Percentiles rank a stretch among this genome's conserved stretches.
These are phyloP conservation scores for Crucihimalaya himalaica DNA, from an alignment of 345 rosid species.

Conservation along the genomic window DNA sequence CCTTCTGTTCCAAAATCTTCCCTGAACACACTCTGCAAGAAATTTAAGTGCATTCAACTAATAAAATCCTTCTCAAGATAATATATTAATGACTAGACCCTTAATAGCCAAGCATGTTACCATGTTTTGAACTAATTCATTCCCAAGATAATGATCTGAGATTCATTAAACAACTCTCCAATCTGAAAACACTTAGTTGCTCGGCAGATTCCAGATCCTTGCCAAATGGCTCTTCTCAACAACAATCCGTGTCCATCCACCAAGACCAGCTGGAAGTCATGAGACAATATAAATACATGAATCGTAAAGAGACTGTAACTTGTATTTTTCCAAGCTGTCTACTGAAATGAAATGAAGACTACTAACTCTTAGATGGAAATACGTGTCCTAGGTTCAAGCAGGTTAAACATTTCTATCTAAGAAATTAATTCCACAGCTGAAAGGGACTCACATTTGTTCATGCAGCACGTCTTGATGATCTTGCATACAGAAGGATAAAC, in stretches of 20 bases:
- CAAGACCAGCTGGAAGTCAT: constrained; percentile 71
- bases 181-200: constrained; percentile 42
- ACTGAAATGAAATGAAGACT: neutral
- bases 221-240: constrained; percentile 99
- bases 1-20: constrained; percentile 99
- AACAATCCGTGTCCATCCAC: constrained; percentile 99
- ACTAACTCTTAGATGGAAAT: neutral
- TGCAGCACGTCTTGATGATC: constrained; percentile 89
- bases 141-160: constrained; percentile 85
- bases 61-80: too few relatives aligned
- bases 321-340: neutral
- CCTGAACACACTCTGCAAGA: constrained; percentile 84
- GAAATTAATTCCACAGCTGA: neutral
- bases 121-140: constrained; percentile 94
- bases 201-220: constrained; percentile 68
- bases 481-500: constrained; percentile 93
- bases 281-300: neutral
- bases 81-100: neutral
- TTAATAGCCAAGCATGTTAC: constrained; percentile 5
- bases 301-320: neutral
- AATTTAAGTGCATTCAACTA: neutral
- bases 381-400: neutral
- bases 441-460: constrained; percentile 76
- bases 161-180: constrained; percentile 40
- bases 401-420: neutral